A percentile compares a stretch with the other conserved stretches of the same genome.
These are phyloP conservation scores for Dichomitus squalens DNA, from an alignment of 1,284 basidiomycete genomes.

Conservation along the genomic window DNA sequence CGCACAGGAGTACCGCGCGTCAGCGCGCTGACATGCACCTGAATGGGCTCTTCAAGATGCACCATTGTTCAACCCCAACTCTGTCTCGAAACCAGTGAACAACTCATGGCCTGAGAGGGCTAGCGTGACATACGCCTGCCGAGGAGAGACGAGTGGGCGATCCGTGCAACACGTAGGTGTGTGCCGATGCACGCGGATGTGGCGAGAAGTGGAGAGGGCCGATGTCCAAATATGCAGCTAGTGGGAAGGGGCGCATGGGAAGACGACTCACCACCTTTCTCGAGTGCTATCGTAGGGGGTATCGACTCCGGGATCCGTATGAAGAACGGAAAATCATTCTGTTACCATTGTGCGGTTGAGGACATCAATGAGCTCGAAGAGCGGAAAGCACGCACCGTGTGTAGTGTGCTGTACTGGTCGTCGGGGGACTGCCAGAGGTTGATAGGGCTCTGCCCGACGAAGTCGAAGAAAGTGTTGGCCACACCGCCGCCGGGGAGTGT, in stretches of 20 bases:
- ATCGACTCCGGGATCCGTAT: conserved; percentile 86
- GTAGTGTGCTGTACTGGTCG: conserved; percentile 70
- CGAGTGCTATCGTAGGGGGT: conserved; percentile 78
- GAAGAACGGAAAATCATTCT: conserved; percentile 80
- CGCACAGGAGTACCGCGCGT: no score
- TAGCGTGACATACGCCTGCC: no score
- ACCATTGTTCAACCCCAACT: no score
- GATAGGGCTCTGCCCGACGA: conserved; percentile 71
- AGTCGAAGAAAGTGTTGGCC: conserved; percentile 70
- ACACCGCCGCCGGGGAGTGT: conserved; percentile 72
- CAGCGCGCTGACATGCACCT: no score
- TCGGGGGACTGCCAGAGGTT: conserved; percentile 66
- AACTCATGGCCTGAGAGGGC: no score
- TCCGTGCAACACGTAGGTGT: not conserved
- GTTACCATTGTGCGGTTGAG: conserved; percentile 7
- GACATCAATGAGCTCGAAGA: not conserved
- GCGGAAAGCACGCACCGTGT: conserved; percentile 53
- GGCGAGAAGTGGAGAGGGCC: not conserved
- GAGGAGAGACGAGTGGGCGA: not conserved
- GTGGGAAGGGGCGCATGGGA: not conserved
- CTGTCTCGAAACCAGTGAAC: no score
- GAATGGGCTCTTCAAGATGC: no score
- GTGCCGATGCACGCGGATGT: not conserved
- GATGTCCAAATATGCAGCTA: not conserved
- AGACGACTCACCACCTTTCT: conserved; percentile 57